Conservation (phyloP, 2,329 filamentous ascomycete species). For the Xylaria sp. region DNA sequence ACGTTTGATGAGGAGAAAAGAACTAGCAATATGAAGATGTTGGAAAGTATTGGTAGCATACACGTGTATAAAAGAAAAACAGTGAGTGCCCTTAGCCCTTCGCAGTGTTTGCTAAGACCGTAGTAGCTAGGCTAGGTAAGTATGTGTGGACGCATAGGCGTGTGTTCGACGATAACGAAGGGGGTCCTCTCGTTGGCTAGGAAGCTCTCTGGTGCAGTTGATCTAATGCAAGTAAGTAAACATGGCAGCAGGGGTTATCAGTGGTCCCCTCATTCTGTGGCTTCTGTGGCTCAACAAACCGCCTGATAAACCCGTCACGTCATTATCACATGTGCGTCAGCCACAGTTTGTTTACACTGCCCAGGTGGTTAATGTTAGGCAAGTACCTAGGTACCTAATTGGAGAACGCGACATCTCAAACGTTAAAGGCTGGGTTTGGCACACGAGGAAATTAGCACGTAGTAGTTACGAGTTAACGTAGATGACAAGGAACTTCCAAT, state of each 20-base stretch:
- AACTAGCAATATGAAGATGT: slow-evolving; percentile 18
- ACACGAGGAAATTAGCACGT: neutral
- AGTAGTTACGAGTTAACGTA: neutral
- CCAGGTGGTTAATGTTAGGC: no score
- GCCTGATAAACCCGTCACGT: neutral
- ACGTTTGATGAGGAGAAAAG: slow-evolving; percentile 29
- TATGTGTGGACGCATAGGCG: no score
- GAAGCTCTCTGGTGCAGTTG: slow-evolving; percentile 17
- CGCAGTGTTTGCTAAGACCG: slow-evolving; percentile 27
- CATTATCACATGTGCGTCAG: slow-evolving; percentile 19
- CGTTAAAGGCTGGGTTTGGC: neutral
- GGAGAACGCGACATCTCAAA: slow-evolving; percentile 15
- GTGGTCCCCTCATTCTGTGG: slow-evolving; percentile 13
- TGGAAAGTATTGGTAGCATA: neutral
- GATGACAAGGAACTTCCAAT: slow-evolving; percentile 6
- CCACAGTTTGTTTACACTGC: slow-evolving; percentile 17
- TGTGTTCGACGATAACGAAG: neutral
- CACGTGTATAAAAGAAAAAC: neutral
- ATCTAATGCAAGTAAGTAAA: slow-evolving; percentile 22
- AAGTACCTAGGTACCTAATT: no score
- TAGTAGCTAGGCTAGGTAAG: no score
- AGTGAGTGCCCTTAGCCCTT: neutral
- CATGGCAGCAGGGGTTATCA: neutral
- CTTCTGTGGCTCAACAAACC: slow-evolving; percentile 15
- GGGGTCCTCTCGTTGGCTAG: slow-evolving; percentile 32